phyloP scores from a whole-genome alignment of 2,329 filamentous ascomycete species.

The Chaetomium sp. region DNA sequence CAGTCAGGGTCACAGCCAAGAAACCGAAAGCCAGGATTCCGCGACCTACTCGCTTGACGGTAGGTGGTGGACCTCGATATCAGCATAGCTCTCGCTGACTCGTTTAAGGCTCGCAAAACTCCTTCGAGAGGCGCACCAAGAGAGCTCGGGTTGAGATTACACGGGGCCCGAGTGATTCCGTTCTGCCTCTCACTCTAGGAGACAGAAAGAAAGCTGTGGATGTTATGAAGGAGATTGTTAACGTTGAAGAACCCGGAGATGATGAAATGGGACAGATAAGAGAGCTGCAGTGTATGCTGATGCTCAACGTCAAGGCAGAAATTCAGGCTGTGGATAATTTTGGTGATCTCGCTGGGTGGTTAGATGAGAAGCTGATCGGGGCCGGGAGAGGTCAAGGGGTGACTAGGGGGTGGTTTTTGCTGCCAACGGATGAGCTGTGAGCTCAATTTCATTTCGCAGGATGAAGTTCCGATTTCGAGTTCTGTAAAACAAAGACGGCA shows the following conservation, averaged over 20 bases:
- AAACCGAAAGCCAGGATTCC: conserved; percentile 16
- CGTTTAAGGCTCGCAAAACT: conserved; percentile 2
- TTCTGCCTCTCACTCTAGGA: conserved; percentile 38
- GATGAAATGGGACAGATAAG: conserved; percentile 36
- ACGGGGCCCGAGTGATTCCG: conserved; percentile 10
- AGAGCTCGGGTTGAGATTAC: not conserved
- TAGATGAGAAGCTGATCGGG: conserved; percentile 31
- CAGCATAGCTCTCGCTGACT: not conserved
- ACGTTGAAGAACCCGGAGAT: conserved; percentile 18
- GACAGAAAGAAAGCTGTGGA: conserved; percentile 53
- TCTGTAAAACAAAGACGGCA: too few relatives aligned
- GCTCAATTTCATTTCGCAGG: too few relatives aligned
- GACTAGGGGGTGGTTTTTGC: too few relatives aligned
- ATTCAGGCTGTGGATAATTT: conserved; percentile 62
- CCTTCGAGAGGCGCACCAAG: conserved; percentile 11
- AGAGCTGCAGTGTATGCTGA: conserved; percentile 67
- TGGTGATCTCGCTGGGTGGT: conserved; percentile 45
- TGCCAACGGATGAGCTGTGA: too few relatives aligned
- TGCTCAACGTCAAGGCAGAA: conserved; percentile 69
- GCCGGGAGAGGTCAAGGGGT: not conserved
- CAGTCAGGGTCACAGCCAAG: conserved; percentile 15
- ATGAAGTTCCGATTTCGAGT: too few relatives aligned
- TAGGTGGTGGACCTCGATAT: not conserved
- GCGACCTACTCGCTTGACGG: conserved; percentile 7
- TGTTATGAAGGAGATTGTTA: conserved; percentile 42